These are phyloP conservation scores for Blastomyces percursus DNA, from an alignment of 2,329 filamentous ascomycete species.

Conservation along the genomic window DNA sequence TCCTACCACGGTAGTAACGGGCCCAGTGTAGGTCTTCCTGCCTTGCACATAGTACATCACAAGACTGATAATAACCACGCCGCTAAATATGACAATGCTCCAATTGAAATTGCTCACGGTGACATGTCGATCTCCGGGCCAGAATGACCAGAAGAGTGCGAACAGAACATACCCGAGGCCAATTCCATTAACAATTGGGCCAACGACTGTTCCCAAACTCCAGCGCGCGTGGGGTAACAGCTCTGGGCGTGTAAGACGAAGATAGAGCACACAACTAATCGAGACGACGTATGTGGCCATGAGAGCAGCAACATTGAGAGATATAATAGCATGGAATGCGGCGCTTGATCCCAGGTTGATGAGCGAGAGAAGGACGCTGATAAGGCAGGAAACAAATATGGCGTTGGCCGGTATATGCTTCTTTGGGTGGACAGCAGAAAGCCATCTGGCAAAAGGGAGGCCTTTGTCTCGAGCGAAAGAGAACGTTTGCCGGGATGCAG, in stretches of 20 bases:
- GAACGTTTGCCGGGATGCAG: constrained; percentile 13
- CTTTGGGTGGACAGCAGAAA: constrained; percentile 20
- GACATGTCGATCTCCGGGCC: constrained; percentile 9
- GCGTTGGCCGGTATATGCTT: constrained; percentile 21
- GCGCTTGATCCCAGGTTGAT: constrained; percentile 37
- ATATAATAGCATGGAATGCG: constrained; percentile 34
- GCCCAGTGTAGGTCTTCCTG: constrained; percentile 22
- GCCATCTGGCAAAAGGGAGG: constrained; percentile 22
- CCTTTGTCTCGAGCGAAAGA: constrained; percentile 26
- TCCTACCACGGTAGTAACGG: constrained; percentile 13
- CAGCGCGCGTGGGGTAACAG: constrained; percentile 36
- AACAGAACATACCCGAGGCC: constrained; percentile 11
- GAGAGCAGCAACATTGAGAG: constrained; percentile 29
- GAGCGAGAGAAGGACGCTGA: constrained; percentile 31
- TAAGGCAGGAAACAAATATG: constrained; percentile 19
- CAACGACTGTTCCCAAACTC: constrained; percentile 34
- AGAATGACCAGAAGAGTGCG: constrained; percentile 13
- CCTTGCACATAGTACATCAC: constrained; percentile 29
- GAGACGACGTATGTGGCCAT: constrained; percentile 36
- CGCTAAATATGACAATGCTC: constrained; percentile 34
- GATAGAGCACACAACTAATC: constrained; percentile 38
- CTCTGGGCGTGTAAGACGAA: constrained; percentile 32
- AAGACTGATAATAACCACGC: constrained; percentile 29
- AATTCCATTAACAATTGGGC: constrained; percentile 11
- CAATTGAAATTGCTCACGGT: constrained; percentile 11